phyloP scores from a whole-genome alignment of 345 rosid genomes.

The Salix koriyanagi region DNA sequence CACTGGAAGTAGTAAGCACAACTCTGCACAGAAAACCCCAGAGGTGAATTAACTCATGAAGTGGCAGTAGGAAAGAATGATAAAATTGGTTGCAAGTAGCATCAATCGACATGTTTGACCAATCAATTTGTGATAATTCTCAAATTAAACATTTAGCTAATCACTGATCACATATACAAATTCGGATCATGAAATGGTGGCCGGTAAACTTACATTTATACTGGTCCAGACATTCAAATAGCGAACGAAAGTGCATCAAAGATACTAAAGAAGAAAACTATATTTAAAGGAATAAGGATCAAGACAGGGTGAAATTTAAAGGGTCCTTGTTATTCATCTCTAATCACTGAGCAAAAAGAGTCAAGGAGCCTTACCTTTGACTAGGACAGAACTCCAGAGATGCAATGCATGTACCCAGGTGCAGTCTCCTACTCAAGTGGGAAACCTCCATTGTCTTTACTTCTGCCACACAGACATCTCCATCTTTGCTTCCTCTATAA shows the following conservation, averaged over 20 bases:
- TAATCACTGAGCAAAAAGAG: neutral
- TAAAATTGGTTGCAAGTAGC: neutral
- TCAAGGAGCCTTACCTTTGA: conserved; percentile 49
- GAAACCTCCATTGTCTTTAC: conserved; percentile 86
- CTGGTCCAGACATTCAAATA: too few species aligned
- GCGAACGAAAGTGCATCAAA: neutral
- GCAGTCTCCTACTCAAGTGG: conserved; percentile 91
- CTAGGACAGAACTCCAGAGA: conserved; percentile 78
- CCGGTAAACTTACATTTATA: neutral
- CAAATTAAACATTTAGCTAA: neutral
- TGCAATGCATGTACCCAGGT: conserved; percentile 63
- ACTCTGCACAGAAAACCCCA: conserved; percentile 43
- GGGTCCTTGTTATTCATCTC: neutral
- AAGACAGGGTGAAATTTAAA: neutral
- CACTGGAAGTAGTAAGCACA: conserved; percentile 63
- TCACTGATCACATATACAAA: neutral
- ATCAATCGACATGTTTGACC: neutral
- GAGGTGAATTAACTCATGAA: neutral
- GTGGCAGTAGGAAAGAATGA: neutral
- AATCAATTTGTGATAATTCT: neutral
- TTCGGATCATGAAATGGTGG: neutral
- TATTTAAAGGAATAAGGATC: neutral
- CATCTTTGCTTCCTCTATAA: conserved; percentile 85
- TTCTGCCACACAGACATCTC: conserved; percentile 75
- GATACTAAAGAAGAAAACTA: neutral